Percentiles rank a stretch among this genome's conserved stretches.
phyloP scores from a whole-genome alignment of 495 filamentous ascomycete genomes.

The Trichoderma virens region DNA sequence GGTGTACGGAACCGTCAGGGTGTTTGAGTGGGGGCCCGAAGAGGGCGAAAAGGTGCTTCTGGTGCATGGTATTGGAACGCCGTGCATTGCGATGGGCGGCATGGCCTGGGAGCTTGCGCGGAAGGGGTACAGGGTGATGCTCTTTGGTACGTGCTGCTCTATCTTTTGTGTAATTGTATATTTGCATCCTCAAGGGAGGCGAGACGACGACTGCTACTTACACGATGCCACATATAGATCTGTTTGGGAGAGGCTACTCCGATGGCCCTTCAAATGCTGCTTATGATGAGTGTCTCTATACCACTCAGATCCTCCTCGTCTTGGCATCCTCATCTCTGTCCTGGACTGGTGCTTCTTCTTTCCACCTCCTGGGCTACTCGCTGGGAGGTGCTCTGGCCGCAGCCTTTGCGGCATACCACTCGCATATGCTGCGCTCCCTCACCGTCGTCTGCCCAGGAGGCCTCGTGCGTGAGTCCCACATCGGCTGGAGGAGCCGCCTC shows the following conservation, averaged over 20 bases:
- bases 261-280: slow-evolving; percentile 57
- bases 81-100: slow-evolving; percentile 56
- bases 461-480: slow-evolving; percentile 33
- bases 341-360: slow-evolving; percentile 41
- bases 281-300: slow-evolving; percentile 64
- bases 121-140: slow-evolving; percentile 65
- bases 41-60: slow-evolving; percentile 65
- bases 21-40: slow-evolving; percentile 77
- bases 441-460: slow-evolving; percentile 70
- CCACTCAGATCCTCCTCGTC: slow-evolving; percentile 63
- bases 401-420: slow-evolving; percentile 62
- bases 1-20: slow-evolving; percentile 64
- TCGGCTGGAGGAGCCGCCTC: slow-evolving; percentile 31
- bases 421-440: slow-evolving; percentile 58
- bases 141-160: slow-evolving; percentile 50
- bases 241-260: slow-evolving; percentile 76
- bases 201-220: background rate
- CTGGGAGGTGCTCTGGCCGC: slow-evolving; percentile 72
- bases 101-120: slow-evolving; percentile 59
- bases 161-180: no score
- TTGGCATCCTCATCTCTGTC: slow-evolving; percentile 54
- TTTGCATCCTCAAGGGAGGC: background rate
- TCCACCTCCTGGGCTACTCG: slow-evolving; percentile 74
- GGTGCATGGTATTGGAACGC: slow-evolving; percentile 74
- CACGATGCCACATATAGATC: slow-evolving; percentile 28